These are phyloP conservation scores for Incumbomyces lentus DNA, from an alignment of 2,329 filamentous ascomycete genomes.

Conservation along the genomic window DNA sequence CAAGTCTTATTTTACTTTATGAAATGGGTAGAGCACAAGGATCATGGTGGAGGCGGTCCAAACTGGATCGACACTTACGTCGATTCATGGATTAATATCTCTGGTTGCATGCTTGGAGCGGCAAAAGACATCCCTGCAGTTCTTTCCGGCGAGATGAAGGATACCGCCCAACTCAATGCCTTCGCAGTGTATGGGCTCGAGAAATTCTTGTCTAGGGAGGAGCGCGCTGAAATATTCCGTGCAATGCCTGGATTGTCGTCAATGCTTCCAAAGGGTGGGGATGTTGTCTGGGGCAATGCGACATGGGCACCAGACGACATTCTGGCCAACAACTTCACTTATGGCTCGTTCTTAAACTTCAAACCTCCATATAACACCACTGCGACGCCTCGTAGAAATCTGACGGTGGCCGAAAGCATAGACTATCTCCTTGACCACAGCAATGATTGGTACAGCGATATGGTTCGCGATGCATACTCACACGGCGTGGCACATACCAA, in stretches of 20 bases:
- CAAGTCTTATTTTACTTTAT: conserved; percentile 80
- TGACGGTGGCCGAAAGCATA: conserved; percentile 70
- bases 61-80: conserved; percentile 85
- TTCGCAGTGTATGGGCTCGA: conserved; percentile 96
- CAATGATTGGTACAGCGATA: conserved; percentile 74
- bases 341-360: conserved; percentile 78
- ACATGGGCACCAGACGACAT: conserved; percentile 83
- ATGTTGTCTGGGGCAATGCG: conserved; percentile 86
- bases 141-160: conserved; percentile 93
- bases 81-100: conserved; percentile 96
- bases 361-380: conserved; percentile 50
- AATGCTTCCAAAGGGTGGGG: conserved; percentile 90
- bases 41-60: conserved; percentile 67
- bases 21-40: conserved; percentile 69
- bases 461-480: conserved; percentile 67
- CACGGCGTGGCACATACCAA: conserved; percentile 74
- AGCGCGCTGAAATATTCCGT: conserved; percentile 86
- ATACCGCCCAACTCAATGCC: conserved; percentile 90
- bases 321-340: conserved; percentile 44
- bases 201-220: conserved; percentile 83
- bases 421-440: conserved; percentile 66
- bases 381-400: conserved; percentile 46
- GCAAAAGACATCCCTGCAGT: conserved; percentile 84
- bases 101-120: conserved; percentile 93
- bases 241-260: conserved; percentile 94